Conservation (phyloP, 305 asterid genomes). For the Lippia alba region DNA sequence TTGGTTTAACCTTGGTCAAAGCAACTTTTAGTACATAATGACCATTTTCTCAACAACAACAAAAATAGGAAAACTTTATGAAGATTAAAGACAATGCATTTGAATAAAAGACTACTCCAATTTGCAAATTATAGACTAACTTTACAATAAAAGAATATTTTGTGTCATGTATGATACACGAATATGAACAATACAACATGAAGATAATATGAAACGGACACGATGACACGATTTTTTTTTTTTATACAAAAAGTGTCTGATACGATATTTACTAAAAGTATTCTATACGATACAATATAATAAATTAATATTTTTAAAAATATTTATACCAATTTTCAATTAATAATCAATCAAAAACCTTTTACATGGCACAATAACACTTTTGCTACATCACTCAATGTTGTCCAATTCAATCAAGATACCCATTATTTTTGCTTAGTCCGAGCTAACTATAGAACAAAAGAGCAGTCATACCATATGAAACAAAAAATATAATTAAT, state of each 20-base stretch:
- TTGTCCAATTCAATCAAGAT: conserved; percentile 12
- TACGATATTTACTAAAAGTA: too few relatives aligned
- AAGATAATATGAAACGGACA: too few relatives aligned
- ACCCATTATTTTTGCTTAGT: not conserved
- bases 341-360: too few relatives aligned
- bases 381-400: not conserved
- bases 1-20: conserved; percentile 5
- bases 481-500: not conserved
- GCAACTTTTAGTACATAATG: conserved; percentile 11
- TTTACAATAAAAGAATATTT: not conserved
- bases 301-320: too few relatives aligned
- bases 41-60: conserved; percentile 3
- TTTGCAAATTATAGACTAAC: not conserved
- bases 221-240: too few relatives aligned
- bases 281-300: too few relatives aligned
- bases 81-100: conserved; percentile 11
- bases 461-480: conserved; percentile 8
- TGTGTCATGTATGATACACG: too few relatives aligned
- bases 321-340: not conserved
- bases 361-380: not conserved
- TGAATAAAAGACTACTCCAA: not conserved
- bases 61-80: not conserved
- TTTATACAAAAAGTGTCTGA: too few relatives aligned
- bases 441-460: conserved; percentile 6
- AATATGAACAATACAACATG: too few relatives aligned